Conservation (phyloP, 345 rosid genomes). For the Hevea brasiliensis region DNA sequence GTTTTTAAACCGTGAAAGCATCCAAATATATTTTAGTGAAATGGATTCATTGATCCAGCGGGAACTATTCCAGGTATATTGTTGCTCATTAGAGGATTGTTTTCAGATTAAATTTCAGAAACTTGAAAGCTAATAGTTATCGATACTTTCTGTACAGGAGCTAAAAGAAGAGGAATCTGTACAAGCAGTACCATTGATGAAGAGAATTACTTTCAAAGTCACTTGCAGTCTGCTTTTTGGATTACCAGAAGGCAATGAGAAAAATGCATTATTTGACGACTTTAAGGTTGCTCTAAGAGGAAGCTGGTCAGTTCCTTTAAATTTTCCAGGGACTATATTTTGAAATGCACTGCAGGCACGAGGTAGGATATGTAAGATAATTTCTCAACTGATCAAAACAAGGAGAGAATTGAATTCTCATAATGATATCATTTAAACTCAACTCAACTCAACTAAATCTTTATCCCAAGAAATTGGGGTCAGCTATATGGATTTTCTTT, state of each 20-base stretch:
- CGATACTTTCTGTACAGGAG: constrained; percentile 4
- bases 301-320: constrained; percentile 25
- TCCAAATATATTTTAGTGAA: constrained; percentile 14
- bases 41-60: constrained; percentile 26
- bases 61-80: constrained; percentile 28
- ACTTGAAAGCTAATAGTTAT: not conserved
- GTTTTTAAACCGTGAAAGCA: constrained; percentile 25
- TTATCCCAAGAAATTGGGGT: no score
- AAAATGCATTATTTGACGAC: constrained; percentile 19
- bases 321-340: constrained; percentile 25
- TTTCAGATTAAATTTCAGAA: not conserved
- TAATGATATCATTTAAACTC: constrained; percentile 19
- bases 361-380: constrained; percentile 10
- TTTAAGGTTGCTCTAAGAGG: constrained; percentile 16
- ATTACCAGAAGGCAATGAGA: constrained; percentile 23
- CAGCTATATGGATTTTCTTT: no score
- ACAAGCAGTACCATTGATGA: constrained; percentile 24
- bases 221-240: constrained; percentile 25
- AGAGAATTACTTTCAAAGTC: constrained; percentile 26
- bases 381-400: constrained; percentile 15
- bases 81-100: not conserved
- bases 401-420: not conserved
- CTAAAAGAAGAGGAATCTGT: constrained; percentile 12
- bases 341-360: constrained; percentile 19
- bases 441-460: no score